Evolutionary conservation across 225 moss, liverwort and hornwort species (phyloP).

Genomic region (Marchantia paleacea): DNA sequence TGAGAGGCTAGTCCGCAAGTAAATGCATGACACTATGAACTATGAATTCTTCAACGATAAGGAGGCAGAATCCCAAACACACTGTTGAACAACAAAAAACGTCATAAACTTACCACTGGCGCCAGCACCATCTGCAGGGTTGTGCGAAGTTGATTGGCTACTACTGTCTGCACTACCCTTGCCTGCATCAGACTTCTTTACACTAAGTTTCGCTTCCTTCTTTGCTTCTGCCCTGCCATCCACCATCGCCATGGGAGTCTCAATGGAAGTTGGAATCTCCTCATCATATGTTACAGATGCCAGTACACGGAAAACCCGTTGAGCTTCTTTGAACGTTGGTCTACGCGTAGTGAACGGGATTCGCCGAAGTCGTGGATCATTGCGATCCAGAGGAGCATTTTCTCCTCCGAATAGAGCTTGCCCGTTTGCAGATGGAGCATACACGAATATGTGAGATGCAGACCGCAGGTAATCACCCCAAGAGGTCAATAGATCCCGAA

Average conservation of each 20-base stretch:
- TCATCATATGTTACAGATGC: constrained; percentile 52
- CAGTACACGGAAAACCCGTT: constrained; percentile 69
- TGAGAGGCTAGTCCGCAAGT: not conserved
- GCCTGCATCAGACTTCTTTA: constrained; percentile 15
- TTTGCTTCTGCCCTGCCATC: constrained; percentile 32
- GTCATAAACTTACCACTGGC: constrained; percentile 15
- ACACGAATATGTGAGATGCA: constrained; percentile 88
- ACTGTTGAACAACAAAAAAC: not conserved
- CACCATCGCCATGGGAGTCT: constrained; percentile 19
- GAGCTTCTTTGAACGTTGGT: constrained; percentile 92
- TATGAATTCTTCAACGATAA: not conserved
- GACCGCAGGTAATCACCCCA: constrained; percentile 71
- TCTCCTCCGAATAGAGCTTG: constrained; percentile 92
- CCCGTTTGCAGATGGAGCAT: constrained; percentile 93
- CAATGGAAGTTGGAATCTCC: constrained; percentile 30
- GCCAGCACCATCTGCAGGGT: constrained; percentile 3
- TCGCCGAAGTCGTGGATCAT: constrained; percentile 73
- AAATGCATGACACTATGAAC: not conserved
- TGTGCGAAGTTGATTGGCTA: constrained; percentile 10
- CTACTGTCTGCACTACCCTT: constrained; percentile 8
- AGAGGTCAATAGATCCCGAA: constrained; percentile 68
- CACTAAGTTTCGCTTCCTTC: constrained; percentile 22
- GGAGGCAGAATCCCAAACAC: not conserved
- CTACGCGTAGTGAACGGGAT: constrained; percentile 93
- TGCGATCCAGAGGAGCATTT: constrained; percentile 57